Conservation (phyloP, 1,139 yeast species). For the Debaryomycetaceae sp. region DNA sequence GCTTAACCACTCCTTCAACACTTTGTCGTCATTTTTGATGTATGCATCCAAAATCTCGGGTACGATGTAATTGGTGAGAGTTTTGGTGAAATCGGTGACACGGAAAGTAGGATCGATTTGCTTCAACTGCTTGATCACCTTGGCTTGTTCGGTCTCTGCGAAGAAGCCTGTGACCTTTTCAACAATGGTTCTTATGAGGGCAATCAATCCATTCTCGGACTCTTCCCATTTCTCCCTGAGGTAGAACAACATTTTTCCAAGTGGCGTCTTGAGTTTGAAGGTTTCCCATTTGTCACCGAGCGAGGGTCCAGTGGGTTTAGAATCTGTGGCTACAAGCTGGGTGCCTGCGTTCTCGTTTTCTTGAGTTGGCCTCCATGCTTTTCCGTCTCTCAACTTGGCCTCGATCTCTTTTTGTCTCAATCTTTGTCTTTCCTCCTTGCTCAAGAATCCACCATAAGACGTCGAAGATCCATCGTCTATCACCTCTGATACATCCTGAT, state of each 20-base stretch:
- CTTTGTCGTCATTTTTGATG: conserved; percentile 83
- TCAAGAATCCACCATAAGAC: conserved; percentile 88
- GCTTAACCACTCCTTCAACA: conserved; percentile 85
- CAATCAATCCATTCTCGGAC: conserved; percentile 87
- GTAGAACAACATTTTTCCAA: conserved; percentile 64
- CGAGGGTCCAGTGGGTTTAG: conserved; percentile 70
- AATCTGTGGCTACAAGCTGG: conserved; percentile 77
- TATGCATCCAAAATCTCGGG: conserved; percentile 97
- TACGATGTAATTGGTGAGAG: conserved; percentile 85
- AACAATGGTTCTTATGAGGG: conserved; percentile 73
- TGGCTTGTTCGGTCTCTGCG: conserved; percentile 95
- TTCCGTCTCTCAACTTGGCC: conserved; percentile 47
- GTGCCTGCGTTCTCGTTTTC: conserved; percentile 87
- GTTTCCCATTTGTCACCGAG: conserved; percentile 65
- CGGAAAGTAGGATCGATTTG: conserved; percentile 88
- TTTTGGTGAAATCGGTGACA: conserved; percentile 74
- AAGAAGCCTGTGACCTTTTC: conserved; percentile 85
- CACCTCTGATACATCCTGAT: conserved; percentile 83
- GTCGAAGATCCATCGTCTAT: conserved; percentile 89
- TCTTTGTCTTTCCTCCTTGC: conserved; percentile 74
- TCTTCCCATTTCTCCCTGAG: conserved; percentile 84
- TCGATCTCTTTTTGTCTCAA: conserved; percentile 69
- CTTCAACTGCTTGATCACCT: conserved; percentile 80
- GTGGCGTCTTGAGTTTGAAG: conserved; percentile 62
- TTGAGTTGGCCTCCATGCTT: conserved; percentile 61